These are phyloP conservation scores for Lentinula novae-zelandiae DNA, from an alignment of 1,284 basidiomycete genomes.

Conservation along the genomic window DNA sequence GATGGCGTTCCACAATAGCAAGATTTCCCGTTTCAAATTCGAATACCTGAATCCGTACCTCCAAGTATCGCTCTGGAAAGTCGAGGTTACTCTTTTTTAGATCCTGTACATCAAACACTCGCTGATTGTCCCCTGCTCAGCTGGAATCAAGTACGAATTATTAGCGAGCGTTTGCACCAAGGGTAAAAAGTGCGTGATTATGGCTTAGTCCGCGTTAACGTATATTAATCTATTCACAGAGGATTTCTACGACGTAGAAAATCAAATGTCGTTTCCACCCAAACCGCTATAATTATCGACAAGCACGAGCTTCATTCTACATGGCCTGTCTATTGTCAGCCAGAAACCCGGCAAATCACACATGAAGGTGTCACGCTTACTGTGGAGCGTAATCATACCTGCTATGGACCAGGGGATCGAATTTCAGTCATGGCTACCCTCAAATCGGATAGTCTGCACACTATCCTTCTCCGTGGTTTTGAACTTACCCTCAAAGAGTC, in stretches of 20 bases:
- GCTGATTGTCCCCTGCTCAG: constrained; percentile 28
- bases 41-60: constrained; percentile 82
- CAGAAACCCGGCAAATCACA: constrained; percentile 64
- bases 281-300: constrained; percentile 73
- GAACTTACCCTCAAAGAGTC: constrained; percentile 77
- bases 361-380: constrained; percentile 69
- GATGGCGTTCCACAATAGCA: constrained; percentile 25
- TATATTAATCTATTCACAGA: constrained; percentile 29
- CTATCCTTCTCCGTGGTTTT: constrained; percentile 70
- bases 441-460: constrained; percentile 62
- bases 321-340: constrained; percentile 84
- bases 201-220: not conserved
- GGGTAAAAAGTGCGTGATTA: constrained; percentile 65
- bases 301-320: constrained; percentile 88
- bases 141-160: constrained; percentile 82
- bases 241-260: constrained; percentile 74
- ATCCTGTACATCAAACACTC: not conserved
- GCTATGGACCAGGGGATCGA: constrained; percentile 82
- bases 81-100: constrained; percentile 41
- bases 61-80: constrained; percentile 75
- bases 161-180: constrained; percentile 80
- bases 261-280: constrained; percentile 53
- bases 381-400: constrained; percentile 72
- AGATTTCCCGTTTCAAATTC: constrained; percentile 81
- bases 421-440: constrained; percentile 68